A percentile compares a stretch with the other conserved stretches of the same genome.
Evolutionary conservation across 2,329 filamentous ascomycete genomes (phyloP).

Genomic region (Sporothrix protearum): DNA sequence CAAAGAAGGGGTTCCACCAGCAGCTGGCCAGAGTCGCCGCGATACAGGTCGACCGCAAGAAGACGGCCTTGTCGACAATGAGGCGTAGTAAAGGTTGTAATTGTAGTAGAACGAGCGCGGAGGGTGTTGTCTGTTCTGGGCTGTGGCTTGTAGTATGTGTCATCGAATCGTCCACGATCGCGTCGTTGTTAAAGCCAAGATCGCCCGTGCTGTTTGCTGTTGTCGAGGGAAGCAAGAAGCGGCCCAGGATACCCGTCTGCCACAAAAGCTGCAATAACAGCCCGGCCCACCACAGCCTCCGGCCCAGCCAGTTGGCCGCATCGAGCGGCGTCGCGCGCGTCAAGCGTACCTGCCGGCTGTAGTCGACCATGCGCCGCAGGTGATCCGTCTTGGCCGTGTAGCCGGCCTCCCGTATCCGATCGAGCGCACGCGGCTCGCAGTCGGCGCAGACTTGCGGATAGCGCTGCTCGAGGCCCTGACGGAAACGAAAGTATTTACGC

Average conservation of each 20-base stretch:
- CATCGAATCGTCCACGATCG: conserved; percentile 31
- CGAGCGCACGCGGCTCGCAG: conserved; percentile 72
- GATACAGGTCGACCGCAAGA: conserved; percentile 23
- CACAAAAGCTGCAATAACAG: conserved; percentile 48
- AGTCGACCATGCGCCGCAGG: conserved; percentile 69
- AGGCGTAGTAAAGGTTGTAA: conserved; percentile 38
- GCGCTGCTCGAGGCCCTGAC: conserved; percentile 67
- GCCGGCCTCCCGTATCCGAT: conserved; percentile 64
- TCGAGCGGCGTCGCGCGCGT: conserved; percentile 43
- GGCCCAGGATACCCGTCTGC: conserved; percentile 38
- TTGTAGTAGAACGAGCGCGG: conserved; percentile 33
- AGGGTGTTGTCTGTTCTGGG: neutral
- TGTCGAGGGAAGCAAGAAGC: neutral
- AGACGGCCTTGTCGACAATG: conserved; percentile 39
- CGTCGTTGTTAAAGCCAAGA: conserved; percentile 27
- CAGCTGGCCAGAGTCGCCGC: conserved; percentile 39
- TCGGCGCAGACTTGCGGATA: conserved; percentile 85
- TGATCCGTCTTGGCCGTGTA: conserved; percentile 85
- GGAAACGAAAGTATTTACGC: conserved; percentile 65
- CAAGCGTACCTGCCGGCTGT: conserved; percentile 48
- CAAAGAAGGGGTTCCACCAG: conserved; percentile 68
- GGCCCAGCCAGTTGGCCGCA: conserved; percentile 42
- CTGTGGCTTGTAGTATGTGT: neutral
- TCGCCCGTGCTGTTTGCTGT: neutral
- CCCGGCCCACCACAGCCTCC: conserved; percentile 48